A percentile compares a stretch with the other conserved stretches of the same genome.
Evolutionary conservation across 495 filamentous ascomycete genomes (phyloP).

Genomic region (Parathielavia appendiculata): DNA sequence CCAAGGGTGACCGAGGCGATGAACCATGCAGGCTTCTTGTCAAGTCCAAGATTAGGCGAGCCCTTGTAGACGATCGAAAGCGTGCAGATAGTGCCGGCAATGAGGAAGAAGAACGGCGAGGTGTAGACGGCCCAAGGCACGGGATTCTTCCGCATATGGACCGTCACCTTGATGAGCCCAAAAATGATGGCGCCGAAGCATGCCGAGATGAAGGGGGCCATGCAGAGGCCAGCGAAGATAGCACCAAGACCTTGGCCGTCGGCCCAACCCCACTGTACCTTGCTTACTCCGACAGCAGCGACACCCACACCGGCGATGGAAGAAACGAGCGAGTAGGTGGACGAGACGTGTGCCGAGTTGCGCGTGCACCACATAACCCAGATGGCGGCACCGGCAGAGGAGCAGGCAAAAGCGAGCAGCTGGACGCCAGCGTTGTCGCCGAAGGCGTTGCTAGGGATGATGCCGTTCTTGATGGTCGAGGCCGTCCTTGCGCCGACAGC

Average conservation of each 20-base stretch:
- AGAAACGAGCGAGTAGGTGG: slow-evolving; percentile 61
- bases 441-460: slow-evolving; percentile 54
- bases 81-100: slow-evolving; percentile 58
- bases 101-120: slow-evolving; percentile 57
- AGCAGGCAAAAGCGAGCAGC: slow-evolving; percentile 58
- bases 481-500: slow-evolving; percentile 60
- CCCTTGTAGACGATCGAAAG: slow-evolving; percentile 60
- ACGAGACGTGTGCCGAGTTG: slow-evolving; percentile 57
- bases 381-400: slow-evolving; percentile 53
- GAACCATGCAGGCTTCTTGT: slow-evolving; percentile 45
- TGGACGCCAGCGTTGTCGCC: slow-evolving; percentile 48
- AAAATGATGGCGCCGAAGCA: slow-evolving; percentile 59
- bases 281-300: slow-evolving; percentile 47
- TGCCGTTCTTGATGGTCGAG: slow-evolving; percentile 62
- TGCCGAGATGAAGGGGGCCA: slow-evolving; percentile 56
- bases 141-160: slow-evolving; percentile 55
- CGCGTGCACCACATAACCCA: slow-evolving; percentile 56
- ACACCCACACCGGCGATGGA: slow-evolving; percentile 54
- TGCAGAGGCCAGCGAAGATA: slow-evolving; percentile 57
- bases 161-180: slow-evolving; percentile 57
- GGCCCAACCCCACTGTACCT: slow-evolving; percentile 55
- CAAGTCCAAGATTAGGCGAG: slow-evolving; percentile 35
- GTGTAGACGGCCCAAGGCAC: slow-evolving; percentile 53
- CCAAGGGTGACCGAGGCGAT: slow-evolving; percentile 55
- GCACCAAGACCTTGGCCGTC: slow-evolving; percentile 42